A percentile compares a stretch with the other conserved stretches of the same genome.
phyloP scores from a whole-genome alignment of 306 rosid genomes.

The Quercus suber region DNA sequence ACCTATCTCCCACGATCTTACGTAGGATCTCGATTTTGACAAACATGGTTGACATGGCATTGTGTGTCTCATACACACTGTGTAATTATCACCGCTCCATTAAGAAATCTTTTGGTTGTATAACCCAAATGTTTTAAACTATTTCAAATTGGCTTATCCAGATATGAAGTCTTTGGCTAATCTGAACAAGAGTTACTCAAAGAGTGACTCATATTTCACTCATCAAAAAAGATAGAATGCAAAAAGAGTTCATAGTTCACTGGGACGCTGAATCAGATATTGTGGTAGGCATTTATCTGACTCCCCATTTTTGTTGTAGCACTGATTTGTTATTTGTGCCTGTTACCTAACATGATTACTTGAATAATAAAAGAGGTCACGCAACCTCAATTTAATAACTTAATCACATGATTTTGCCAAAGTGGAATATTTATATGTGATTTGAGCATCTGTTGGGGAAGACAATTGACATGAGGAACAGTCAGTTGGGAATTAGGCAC shows the following conservation, averaged over 20 bases:
- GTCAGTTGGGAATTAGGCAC: constrained; percentile 53
- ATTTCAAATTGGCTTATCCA: too few species aligned
- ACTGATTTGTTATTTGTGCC: background rate
- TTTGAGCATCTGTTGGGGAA: constrained; percentile 43
- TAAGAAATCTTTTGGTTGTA: too few species aligned
- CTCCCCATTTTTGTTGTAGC: background rate
- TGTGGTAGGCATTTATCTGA: background rate
- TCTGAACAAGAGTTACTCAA: too few species aligned
- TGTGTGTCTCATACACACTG: too few species aligned
- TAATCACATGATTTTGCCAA: background rate
- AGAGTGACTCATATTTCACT: background rate
- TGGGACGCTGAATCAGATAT: background rate
- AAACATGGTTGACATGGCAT: too few species aligned
- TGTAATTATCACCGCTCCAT: too few species aligned
- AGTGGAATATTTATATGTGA: constrained; percentile 28
- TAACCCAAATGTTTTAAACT: too few species aligned
- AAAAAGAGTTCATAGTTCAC: background rate
- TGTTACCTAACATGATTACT: background rate
- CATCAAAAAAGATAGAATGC: background rate
- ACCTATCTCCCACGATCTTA: too few species aligned
- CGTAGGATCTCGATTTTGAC: too few species aligned
- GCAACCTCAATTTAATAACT: background rate
- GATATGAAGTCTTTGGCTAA: too few species aligned
- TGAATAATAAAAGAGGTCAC: background rate
- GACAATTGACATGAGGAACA: constrained; percentile 58